phyloP scores from a whole-genome alignment of 73 alveolate genomes.

The Tetrahymena thermophila region DNA sequence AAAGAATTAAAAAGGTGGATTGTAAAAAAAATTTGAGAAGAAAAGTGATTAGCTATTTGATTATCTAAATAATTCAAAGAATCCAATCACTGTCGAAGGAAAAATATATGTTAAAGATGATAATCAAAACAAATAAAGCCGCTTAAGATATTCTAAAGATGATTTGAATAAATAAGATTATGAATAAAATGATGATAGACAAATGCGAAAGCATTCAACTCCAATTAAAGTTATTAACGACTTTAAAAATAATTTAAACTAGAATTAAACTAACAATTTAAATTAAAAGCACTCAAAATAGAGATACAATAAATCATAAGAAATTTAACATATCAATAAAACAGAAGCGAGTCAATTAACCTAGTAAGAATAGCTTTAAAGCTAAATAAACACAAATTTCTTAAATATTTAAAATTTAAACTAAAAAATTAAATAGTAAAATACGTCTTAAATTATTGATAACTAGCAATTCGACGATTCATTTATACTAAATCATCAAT shows the following conservation, averaged over 20 bases:
- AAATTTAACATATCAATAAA: not conserved
- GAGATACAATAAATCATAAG: not conserved
- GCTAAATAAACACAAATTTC: not conserved
- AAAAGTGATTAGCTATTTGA: not conserved
- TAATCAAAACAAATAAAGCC: not conserved
- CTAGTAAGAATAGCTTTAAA: not conserved
- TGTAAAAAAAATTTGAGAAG: not conserved
- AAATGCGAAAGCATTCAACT: not conserved
- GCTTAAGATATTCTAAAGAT: not conserved
- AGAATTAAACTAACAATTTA: not conserved
- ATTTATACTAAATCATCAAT: not conserved
- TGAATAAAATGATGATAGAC: not conserved
- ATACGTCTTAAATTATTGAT: not conserved
- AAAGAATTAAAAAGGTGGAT: not conserved
- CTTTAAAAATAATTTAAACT: not conserved
- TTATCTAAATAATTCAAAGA: not conserved
- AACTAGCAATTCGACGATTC: not conserved
- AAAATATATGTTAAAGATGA: not conserved
- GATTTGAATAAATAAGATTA: not conserved
- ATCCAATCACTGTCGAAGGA: not conserved
- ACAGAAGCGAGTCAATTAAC: not conserved
- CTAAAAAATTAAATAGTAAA: not conserved
- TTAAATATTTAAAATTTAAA: not conserved
- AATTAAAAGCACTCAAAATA: not conserved
- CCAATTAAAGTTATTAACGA: not conserved